Conservation (phyloP, 352 stramenopile genomes). For the Phytophthora megakarya region DNA sequence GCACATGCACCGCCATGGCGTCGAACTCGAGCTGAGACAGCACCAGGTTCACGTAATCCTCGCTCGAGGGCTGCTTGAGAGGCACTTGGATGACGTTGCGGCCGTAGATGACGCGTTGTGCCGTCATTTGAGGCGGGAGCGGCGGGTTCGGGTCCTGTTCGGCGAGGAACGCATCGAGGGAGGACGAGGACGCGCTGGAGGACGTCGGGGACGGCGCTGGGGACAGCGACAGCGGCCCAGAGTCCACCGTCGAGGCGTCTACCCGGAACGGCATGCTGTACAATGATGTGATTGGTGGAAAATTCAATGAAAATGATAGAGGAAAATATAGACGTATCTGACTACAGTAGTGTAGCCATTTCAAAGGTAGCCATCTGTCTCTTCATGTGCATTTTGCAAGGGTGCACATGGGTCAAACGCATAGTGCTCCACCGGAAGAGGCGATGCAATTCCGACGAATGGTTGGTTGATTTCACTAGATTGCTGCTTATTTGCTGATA, state of each 20-base stretch:
- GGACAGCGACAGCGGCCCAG: slow-evolving; percentile 24
- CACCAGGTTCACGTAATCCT: slow-evolving; percentile 74
- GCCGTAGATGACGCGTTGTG: slow-evolving; percentile 59
- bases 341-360: too few relatives aligned
- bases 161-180: slow-evolving; percentile 37
- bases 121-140: slow-evolving; percentile 31
- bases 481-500: neutral
- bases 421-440: slow-evolving; percentile 56
- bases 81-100: slow-evolving; percentile 81
- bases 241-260: slow-evolving; percentile 1
- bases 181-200: slow-evolving; percentile 35
- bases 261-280: slow-evolving; percentile 5
- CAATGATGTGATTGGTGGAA: slow-evolving; percentile 13
- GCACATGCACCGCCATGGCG: slow-evolving; percentile 72
- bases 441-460: slow-evolving; percentile 65
- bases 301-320: neutral
- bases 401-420: slow-evolving; percentile 60
- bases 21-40: slow-evolving; percentile 82
- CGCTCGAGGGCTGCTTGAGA: slow-evolving; percentile 44
- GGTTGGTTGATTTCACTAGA: slow-evolving; percentile 22
- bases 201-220: slow-evolving; percentile 28
- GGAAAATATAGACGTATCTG: neutral
- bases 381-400: neutral
- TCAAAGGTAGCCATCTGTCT: slow-evolving; percentile 4
- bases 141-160: slow-evolving; percentile 24